Conservation (phyloP, 768 basidiomycete genomes). For the Saitozyma podzolica region DNA sequence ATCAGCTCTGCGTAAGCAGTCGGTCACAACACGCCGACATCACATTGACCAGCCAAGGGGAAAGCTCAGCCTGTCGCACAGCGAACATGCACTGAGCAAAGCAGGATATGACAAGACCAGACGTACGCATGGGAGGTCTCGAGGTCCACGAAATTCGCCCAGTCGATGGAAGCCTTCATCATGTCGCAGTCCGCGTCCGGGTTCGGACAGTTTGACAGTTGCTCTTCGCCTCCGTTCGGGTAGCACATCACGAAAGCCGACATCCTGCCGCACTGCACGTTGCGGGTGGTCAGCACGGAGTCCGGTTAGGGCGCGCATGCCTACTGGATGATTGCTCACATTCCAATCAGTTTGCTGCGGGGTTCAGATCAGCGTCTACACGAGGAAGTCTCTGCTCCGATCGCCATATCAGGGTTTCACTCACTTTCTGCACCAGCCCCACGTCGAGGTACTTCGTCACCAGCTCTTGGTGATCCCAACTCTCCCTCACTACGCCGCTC, state of each 20-base stretch:
- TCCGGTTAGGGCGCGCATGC: neutral
- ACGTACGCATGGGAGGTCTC: neutral
- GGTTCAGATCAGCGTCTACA: too few relatives aligned
- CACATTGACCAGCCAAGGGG: too few relatives aligned
- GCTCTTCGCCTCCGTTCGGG: neutral
- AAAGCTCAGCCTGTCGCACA: too few relatives aligned
- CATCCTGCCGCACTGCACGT: neutral
- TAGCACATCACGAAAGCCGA: neutral
- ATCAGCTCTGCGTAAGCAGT: too few relatives aligned
- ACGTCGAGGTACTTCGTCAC: constrained; percentile 16
- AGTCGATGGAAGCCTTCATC: neutral
- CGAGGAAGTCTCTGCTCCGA: too few relatives aligned
- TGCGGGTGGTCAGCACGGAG: too few relatives aligned
- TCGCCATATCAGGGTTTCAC: too few relatives aligned
- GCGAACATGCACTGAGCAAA: too few relatives aligned
- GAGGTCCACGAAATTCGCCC: neutral
- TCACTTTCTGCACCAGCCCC: constrained; percentile 9
- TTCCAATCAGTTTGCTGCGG: neutral
- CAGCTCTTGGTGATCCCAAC: constrained; percentile 2
- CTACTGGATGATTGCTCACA: neutral
- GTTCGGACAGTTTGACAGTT: neutral
- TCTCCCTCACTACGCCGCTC: neutral
- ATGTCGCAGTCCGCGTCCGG: neutral
- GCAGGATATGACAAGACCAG: too few relatives aligned
- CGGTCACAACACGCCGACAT: too few relatives aligned